Evolutionary conservation across 805 yeast genomes (phyloP).

Genomic region (Saccharomycopsis selenospora): DNA sequence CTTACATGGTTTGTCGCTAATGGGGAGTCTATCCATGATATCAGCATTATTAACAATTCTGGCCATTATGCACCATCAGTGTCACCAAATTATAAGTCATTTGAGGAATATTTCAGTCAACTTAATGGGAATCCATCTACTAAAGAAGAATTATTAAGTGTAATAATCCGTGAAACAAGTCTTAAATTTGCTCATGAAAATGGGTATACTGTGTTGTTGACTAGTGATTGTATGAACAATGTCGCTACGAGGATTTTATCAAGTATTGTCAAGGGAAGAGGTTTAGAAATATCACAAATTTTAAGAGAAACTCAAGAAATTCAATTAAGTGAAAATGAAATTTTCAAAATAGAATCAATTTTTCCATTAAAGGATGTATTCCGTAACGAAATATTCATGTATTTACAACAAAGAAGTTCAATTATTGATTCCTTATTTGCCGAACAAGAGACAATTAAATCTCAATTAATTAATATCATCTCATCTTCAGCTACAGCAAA

Average conservation of each 20-base stretch:
- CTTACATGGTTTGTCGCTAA: constrained; percentile 9
- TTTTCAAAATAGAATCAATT: constrained; percentile 26
- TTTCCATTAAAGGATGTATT: constrained; percentile 39
- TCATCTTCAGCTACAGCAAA: neutral
- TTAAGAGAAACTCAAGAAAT: constrained; percentile 31
- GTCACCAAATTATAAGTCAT: neutral
- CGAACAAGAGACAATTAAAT: constrained; percentile 19
- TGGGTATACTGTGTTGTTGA: constrained; percentile 34
- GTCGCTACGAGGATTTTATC: constrained; percentile 39
- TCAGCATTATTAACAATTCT: constrained; percentile 6
- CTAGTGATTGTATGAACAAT: constrained; percentile 36
- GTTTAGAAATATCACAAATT: constrained; percentile 30
- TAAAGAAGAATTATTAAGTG: constrained; percentile 17
- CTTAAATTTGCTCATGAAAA: constrained; percentile 20
- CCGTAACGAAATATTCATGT: constrained; percentile 33
- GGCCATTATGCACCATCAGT: neutral
- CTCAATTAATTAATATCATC: constrained; percentile 17
- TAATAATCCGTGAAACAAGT: constrained; percentile 11
- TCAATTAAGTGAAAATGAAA: constrained; percentile 14
- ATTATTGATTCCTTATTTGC: constrained; percentile 20
- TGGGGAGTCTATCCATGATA: constrained; percentile 4
- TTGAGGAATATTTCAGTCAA: constrained; percentile 10
- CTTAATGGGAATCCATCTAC: constrained; percentile 11
- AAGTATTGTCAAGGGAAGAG: constrained; percentile 36
- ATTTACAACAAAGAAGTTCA: constrained; percentile 28